These are phyloP conservation scores for Colletotrichum lindemuthianum DNA, from an alignment of 2,329 filamentous ascomycete genomes.

Conservation along the genomic window DNA sequence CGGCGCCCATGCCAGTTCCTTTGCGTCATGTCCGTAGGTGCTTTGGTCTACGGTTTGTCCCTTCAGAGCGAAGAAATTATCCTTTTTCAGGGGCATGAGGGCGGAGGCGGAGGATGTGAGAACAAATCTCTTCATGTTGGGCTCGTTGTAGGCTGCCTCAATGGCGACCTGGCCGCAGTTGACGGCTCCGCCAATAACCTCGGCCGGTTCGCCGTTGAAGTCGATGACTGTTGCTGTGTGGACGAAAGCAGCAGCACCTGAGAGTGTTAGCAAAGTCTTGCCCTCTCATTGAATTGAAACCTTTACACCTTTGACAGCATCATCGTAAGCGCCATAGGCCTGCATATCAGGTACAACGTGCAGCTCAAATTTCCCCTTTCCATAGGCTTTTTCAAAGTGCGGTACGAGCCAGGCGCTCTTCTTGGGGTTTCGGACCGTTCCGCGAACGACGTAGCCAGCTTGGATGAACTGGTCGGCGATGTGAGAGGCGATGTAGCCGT, in stretches of 20 bases:
- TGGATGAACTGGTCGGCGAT: conserved; percentile 50
- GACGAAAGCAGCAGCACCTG: conserved; percentile 42
- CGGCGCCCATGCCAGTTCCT: conserved; percentile 14
- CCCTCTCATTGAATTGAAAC: neutral
- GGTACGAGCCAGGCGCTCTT: conserved; percentile 46
- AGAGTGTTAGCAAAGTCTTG: neutral
- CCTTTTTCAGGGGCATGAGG: conserved; percentile 26
- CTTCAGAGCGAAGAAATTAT: conserved; percentile 35
- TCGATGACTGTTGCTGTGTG: conserved; percentile 51
- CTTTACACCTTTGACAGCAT: conserved; percentile 42
- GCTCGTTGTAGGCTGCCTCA: conserved; percentile 28
- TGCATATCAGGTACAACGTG: conserved; percentile 47
- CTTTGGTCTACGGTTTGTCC: conserved; percentile 34
- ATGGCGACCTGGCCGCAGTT: conserved; percentile 43
- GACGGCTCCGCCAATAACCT: conserved; percentile 49
- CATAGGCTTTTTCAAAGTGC: conserved; percentile 46
- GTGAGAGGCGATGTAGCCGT: conserved; percentile 53
- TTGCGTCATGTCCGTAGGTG: conserved; percentile 13
- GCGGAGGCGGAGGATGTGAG: conserved; percentile 23
- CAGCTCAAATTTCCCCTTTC: conserved; percentile 46
- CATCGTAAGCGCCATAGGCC: conserved; percentile 39
- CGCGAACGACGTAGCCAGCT: conserved; percentile 55
- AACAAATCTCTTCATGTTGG: conserved; percentile 18
- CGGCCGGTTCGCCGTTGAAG: conserved; percentile 48
- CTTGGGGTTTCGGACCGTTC: conserved; percentile 49